Conservation (phyloP, 306 rosid species). For the Oemleria cerasiformis region DNA sequence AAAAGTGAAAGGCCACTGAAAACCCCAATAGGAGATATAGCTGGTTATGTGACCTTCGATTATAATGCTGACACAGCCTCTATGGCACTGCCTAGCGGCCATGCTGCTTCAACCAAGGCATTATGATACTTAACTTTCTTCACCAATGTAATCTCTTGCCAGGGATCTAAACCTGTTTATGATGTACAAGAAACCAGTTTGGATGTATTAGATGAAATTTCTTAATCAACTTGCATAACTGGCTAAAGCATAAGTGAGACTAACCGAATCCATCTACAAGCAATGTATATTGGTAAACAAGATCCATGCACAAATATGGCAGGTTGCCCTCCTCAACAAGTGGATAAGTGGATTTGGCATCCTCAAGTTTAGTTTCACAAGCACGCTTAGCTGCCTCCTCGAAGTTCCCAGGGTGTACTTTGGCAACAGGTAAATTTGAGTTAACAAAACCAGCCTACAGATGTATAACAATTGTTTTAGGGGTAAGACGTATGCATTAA, state of each 20-base stretch:
- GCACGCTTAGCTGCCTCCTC: conserved; percentile 91
- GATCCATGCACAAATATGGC: conserved; percentile 98
- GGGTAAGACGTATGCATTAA: conserved; percentile 7
- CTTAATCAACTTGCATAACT: conserved; percentile 11
- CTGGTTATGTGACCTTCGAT: conserved; percentile 6
- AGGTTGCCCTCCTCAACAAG: conserved; percentile 61
- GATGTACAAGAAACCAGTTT: conserved; percentile 22
- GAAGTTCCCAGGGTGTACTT: conserved; percentile 62
- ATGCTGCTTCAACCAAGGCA: conserved; percentile 93
- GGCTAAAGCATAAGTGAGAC: conserved; percentile 22
- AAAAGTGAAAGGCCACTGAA: conserved; percentile 11
- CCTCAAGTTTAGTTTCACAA: conserved; percentile 65
- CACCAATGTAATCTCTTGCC: conserved; percentile 96
- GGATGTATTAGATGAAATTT: conserved; percentile 9
- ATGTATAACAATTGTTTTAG: not conserved
- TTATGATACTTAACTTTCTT: conserved; percentile 71
- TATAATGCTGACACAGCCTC: conserved; percentile 78
- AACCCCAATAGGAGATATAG: conserved; percentile 1
- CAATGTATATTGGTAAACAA: conserved; percentile 73
- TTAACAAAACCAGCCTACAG: conserved; percentile 86
- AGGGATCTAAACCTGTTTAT: conserved; percentile 74
- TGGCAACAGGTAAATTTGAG: conserved; percentile 54
- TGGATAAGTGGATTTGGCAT: conserved; percentile 59
- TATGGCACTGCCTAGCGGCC: conserved; percentile 99
- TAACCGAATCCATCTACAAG: conserved; percentile 94